Evolutionary conservation across 1,139 yeast genomes (phyloP).

Genomic region (Debaryomyces sp.): DNA sequence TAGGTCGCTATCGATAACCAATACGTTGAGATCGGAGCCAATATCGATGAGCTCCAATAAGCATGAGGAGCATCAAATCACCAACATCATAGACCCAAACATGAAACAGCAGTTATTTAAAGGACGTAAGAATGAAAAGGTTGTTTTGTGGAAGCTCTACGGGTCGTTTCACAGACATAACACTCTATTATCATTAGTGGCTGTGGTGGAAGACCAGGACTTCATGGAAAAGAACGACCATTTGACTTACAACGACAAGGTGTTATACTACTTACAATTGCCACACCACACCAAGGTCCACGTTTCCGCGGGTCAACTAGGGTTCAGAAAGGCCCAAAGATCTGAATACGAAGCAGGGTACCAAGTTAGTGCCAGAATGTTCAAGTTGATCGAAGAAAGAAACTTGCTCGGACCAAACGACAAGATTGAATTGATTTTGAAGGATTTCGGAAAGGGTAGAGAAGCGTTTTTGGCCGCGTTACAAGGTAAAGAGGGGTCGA

Average conservation of each 20-base stretch:
- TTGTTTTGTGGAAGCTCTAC: slow-evolving; percentile 69
- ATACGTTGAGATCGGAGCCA: background rate
- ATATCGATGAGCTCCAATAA: background rate
- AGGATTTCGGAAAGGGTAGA: slow-evolving; percentile 88
- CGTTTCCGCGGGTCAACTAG: slow-evolving; percentile 71
- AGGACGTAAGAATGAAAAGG: slow-evolving; percentile 28
- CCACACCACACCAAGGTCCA: slow-evolving; percentile 75
- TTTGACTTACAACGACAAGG: slow-evolving; percentile 70
- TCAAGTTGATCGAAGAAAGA: slow-evolving; percentile 67
- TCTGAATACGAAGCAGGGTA: slow-evolving; percentile 95
- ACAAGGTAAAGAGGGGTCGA: slow-evolving; percentile 85
- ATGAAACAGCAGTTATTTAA: slow-evolving; percentile 10
- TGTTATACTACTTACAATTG: slow-evolving; percentile 74
- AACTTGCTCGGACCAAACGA: slow-evolving; percentile 53
- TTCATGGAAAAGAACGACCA: slow-evolving; percentile 58
- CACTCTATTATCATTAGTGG: slow-evolving; percentile 75
- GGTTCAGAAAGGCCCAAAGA: slow-evolving; percentile 77
- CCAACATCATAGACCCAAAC: slow-evolving; percentile 9
- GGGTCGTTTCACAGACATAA: slow-evolving; percentile 81
- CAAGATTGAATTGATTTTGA: slow-evolving; percentile 71
- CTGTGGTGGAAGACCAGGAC: slow-evolving; percentile 67
- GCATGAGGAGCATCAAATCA: background rate
- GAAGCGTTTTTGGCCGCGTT: slow-evolving; percentile 84
- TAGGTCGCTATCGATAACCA: background rate
- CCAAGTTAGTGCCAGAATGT: slow-evolving; percentile 77